Evolutionary conservation across 2,329 filamentous ascomycete species (phyloP), one percentile per base, ranked within the genome.

Genomic region (Trichophyton equinum): DNA sequence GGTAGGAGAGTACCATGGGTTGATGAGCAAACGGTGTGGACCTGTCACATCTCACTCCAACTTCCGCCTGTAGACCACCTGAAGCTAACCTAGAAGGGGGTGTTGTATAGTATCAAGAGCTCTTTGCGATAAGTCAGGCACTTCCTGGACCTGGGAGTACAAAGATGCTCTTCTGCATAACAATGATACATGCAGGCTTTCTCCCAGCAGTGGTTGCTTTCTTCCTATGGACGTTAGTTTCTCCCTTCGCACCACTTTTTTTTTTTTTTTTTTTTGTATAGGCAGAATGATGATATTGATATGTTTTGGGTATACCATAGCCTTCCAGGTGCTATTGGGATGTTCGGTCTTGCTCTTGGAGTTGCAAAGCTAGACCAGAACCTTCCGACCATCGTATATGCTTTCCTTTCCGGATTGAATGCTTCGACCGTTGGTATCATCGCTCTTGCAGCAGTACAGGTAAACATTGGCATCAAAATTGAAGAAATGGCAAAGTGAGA

Each of bases 351-450:
- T 0, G 81, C 84, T 0, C 70, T 89, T 0, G 86, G 86, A 1
- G 79, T 90, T 1, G 79, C 82, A 38, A 79, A 75, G 38, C 82
- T 90, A 27, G 75, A 75, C 2, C 78, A 82, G 1, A 76, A 76
- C 0, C 77, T 90, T 0, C 87, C 86, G 0, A 68, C 73, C 0
- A 78, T 82, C 0, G 86, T 83, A 0, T 90, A 89, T 66, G 85
- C 86, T 0, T 75, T 90, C 0, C 76, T 91, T 0, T 88, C 84
- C 0, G 87, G 87, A 0, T 76, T 91, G 4, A 90, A 90, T 67
- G 81, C 86, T 0, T 82, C 85, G 0, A 88, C 85, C 0, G 87
- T 90, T 0, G 87, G 87, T 0, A 82, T 90, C 30, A 83, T 90
- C 60, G 83, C 85, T 0, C 74, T 89, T 0, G 86, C 87, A 0